Base-by-base conservation (phyloP, 192 early-diverging fungal genomes). In the Dimargaris cristalligena region DNA sequence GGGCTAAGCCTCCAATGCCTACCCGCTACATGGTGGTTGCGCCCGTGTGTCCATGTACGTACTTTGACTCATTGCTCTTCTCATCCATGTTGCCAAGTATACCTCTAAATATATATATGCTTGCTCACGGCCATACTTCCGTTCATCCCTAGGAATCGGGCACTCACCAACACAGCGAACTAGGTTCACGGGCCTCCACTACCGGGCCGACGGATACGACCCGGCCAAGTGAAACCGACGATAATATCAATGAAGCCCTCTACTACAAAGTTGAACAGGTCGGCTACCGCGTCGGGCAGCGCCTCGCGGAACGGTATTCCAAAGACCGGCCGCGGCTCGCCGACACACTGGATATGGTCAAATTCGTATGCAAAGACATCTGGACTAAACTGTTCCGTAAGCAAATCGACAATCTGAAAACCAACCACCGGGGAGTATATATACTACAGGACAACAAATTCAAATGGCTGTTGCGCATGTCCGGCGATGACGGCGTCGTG, bases 311-410 rank as follows among this genome's bases (percentile, higher is more conserved):
- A 73, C 83, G 80, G 84, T 83, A 89, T 60, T 87, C 92, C 0
- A 80, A 83, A 59, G 85, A 94, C 49, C 78, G 84, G 61, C 79
- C 88, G 60, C 83, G 97, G 4, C 89, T 99, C 64, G 72, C 77
- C 0, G 94, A 97, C 73, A 97, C 85, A 31, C 71, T 99, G 25
- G 97, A 97, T 50, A 86, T 95, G 32, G 87, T 99, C 52, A 99
- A 99, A 68, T 99, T 95, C 77, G 82, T 99, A 11, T 99, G 97
- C 76, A 96, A 97, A 67, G 97, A 99, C 52, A 77, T 94, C 26
- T 99, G 97, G 97, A 84, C 85, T 50, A 71, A 85, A 33, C 68
- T 94, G 47, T 99, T 97, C 66, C 90, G 92, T 67, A 92, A 97
- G 59, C 93, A 99, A 66, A 83, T 99, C 35, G 97, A 99, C 64